These are phyloP conservation scores for Fusarium graminum DNA, from an alignment of 2,329 filamentous ascomycete genomes.

Conservation along the genomic window DNA sequence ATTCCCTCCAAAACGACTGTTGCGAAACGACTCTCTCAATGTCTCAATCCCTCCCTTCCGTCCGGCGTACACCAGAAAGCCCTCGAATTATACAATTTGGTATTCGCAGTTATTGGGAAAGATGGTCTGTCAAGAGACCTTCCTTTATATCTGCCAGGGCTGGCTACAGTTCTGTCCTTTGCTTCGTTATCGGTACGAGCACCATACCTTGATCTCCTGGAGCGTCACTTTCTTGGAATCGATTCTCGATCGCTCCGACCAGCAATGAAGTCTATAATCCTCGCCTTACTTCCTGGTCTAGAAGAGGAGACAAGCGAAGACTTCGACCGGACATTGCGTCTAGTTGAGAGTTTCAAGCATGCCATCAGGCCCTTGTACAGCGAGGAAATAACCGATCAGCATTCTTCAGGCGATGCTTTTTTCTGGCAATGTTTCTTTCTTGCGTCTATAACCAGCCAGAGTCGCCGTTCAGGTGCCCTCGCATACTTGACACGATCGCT, in stretches of 20 bases:
- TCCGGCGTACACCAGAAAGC: conserved; percentile 98
- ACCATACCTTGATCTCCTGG: conserved; percentile 85
- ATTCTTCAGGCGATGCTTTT: conserved; percentile 80
- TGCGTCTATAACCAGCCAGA: conserved; percentile 89
- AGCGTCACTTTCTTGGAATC: conserved; percentile 81
- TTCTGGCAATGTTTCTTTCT: conserved; percentile 99
- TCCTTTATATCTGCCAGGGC: conserved; percentile 87
- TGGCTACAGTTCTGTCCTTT: conserved; percentile 91
- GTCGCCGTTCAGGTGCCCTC: conserved; percentile 85
- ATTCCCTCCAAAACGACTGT: conserved; percentile 87
- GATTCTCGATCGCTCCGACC: conserved; percentile 80
- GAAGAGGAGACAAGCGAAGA: conserved; percentile 98
- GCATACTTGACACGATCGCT: conserved; percentile 86
- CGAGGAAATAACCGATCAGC: conserved; percentile 64
- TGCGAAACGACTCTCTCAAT: conserved; percentile 93
- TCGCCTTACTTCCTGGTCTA: conserved; percentile 89
- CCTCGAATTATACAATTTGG: conserved; percentile 90
- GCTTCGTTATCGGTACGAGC: conserved; percentile 92
- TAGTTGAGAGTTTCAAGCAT: conserved; percentile 82
- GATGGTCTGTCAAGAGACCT: conserved; percentile 86
- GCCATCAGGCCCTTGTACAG: conserved; percentile 70
- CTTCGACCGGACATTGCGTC: conserved; percentile 86
- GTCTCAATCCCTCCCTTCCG: conserved; percentile 90
- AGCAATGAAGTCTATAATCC: conserved; percentile 88
- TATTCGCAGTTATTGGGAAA: conserved; percentile 87